These are phyloP conservation scores for Geosmithia flava DNA, from an alignment of 2,329 filamentous ascomycete species.

Conservation along the genomic window DNA sequence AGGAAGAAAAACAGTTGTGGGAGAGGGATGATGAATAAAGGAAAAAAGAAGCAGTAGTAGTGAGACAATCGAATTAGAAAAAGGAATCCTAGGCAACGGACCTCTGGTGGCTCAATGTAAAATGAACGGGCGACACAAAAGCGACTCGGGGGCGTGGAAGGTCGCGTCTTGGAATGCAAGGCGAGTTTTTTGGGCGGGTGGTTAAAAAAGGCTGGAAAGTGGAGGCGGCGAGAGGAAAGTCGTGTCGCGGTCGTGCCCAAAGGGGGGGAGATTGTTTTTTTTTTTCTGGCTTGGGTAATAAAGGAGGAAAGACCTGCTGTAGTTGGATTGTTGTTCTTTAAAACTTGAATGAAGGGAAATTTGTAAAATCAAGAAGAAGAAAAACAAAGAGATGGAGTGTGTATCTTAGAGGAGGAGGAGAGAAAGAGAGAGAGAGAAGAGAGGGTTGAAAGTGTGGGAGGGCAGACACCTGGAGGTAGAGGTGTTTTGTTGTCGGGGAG, in stretches of 20 bases:
- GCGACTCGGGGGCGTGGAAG: constrained; percentile 4
- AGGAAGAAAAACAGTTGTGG: constrained; percentile 1
- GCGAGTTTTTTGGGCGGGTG: constrained; percentile 7
- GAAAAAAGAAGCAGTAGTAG: constrained; percentile 6
- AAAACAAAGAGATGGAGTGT: not conserved
- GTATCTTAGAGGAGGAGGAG: not conserved
- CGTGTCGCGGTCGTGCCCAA: not conserved
- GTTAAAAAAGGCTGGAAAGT: not conserved
- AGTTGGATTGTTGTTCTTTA: no score
- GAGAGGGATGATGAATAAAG: constrained; percentile 3
- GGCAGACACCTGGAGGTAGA: constrained; percentile 5
- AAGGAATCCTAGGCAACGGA: constrained; percentile 15
- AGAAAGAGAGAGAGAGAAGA: constrained; percentile 1
- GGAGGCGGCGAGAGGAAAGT: no score
- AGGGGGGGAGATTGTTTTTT: not conserved
- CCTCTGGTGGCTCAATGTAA: constrained; percentile 18
- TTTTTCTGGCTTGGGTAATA: not conserved
- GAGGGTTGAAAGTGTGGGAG: constrained; percentile 2
- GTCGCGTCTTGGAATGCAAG: constrained; percentile 20
- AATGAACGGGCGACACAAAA: constrained; percentile 17
- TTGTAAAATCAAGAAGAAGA: not conserved
- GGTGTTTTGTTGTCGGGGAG: constrained; percentile 5
- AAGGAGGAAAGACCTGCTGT: not conserved
- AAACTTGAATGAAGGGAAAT: not conserved
- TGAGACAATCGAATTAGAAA: constrained; percentile 17